These are phyloP conservation scores for Fusarium sterilihyphosum DNA, from an alignment of 2,329 filamentous ascomycete species.

Conservation along the genomic window DNA sequence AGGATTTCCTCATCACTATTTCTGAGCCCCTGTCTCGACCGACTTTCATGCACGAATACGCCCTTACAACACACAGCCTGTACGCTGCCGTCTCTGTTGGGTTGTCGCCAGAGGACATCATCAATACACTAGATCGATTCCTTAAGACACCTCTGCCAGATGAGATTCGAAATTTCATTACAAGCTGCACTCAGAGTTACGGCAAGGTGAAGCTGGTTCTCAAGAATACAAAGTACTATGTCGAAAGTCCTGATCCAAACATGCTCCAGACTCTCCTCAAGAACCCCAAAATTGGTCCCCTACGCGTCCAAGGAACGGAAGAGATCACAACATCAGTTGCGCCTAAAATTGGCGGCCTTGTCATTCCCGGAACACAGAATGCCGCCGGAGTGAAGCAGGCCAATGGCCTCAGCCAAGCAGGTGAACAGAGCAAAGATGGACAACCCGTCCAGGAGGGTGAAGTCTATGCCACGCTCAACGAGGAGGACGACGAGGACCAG, in stretches of 20 bases:
- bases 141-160: constrained; percentile 88
- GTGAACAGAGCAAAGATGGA: constrained; percentile 56
- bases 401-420: constrained; percentile 47
- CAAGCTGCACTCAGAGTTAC: constrained; percentile 84
- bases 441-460: constrained; percentile 69
- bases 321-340: constrained; percentile 84
- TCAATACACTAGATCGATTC: constrained; percentile 85
- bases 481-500: constrained; percentile 86
- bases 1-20: constrained; percentile 95
- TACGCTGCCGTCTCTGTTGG: constrained; percentile 97
- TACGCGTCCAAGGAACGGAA: constrained; percentile 75
- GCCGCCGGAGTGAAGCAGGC: constrained; percentile 88
- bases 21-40: constrained; percentile 92
- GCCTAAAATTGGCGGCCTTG: constrained; percentile 85
- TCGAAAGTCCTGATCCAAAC: constrained; percentile 89
- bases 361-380: constrained; percentile 94
- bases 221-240: constrained; percentile 93
- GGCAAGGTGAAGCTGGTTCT: constrained; percentile 96
- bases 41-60: constrained; percentile 92
- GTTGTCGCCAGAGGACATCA: constrained; percentile 88
- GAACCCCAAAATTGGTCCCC: constrained; percentile 82
- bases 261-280: constrained; percentile 88
- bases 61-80: constrained; percentile 88
- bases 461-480: constrained; percentile 78
- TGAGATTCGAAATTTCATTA: constrained; percentile 82